A percentile compares a stretch with the other conserved stretches of the same genome.
phyloP scores from a whole-genome alignment of 306 rosid genomes.

The Corylus avellana region DNA sequence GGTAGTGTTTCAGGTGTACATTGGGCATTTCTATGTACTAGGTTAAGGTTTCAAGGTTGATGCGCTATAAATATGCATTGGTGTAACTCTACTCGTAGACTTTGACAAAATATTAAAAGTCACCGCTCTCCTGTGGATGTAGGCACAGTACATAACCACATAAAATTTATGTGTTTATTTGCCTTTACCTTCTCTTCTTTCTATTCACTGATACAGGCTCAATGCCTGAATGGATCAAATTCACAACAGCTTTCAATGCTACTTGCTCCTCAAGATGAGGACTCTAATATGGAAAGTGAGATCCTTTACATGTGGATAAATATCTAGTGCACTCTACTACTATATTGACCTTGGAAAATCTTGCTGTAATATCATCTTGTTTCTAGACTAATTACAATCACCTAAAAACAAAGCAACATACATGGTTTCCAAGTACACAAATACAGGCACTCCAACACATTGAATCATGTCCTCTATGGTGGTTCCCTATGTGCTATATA shows the following conservation, averaged over 20 bases:
- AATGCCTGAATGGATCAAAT: no score
- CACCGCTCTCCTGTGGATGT: not conserved
- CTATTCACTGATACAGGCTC: no score
- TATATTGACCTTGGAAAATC: not conserved
- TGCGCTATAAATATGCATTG: no score
- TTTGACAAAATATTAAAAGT: no score
- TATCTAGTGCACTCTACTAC: not conserved
- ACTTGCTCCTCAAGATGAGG: not conserved
- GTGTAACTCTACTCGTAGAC: no score
- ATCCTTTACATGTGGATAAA: not conserved
- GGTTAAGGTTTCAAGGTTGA: no score
- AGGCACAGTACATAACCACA: not conserved
- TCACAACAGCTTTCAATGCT: not conserved
- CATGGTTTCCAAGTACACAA: not conserved
- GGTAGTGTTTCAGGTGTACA: no score
- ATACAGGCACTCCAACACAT: not conserved
- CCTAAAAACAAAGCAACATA: not conserved
- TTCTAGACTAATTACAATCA: not conserved
- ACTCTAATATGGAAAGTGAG: not conserved
- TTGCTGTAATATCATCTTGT: not conserved
- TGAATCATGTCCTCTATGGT: not conserved
- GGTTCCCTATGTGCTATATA: not conserved
- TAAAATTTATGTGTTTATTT: not conserved
- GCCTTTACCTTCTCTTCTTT: not conserved
- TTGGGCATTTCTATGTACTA: no score